These are phyloP conservation scores for Solanum piurae DNA, from an alignment of 257 asterid genomes.

Conservation along the genomic window DNA sequence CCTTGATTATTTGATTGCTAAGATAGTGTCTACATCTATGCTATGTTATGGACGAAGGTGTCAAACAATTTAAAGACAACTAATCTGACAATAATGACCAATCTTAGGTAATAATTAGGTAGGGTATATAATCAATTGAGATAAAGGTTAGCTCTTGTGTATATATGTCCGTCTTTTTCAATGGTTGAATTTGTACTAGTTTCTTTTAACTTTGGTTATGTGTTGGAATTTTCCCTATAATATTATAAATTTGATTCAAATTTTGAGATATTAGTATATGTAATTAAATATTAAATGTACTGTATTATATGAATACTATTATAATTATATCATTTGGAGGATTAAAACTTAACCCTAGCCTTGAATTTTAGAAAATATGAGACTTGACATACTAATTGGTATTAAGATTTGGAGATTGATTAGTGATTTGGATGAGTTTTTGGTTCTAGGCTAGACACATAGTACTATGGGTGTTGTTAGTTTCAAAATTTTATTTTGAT, in stretches of 20 bases:
- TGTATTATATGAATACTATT: not conserved
- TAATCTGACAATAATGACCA: not conserved
- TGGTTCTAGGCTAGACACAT: not conserved
- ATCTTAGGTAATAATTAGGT: not conserved
- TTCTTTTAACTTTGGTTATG: not conserved
- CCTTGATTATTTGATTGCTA: not conserved
- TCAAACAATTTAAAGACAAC: not conserved
- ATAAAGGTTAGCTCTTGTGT: not conserved
- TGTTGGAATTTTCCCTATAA: not conserved
- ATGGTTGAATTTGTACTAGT: not conserved
- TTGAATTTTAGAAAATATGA: not conserved
- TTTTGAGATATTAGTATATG: too few relatives aligned
- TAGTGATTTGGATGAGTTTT: not conserved
- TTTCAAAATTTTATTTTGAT: too few relatives aligned
- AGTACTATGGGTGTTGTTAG: not conserved
- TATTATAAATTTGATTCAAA: too few relatives aligned
- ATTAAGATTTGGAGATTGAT: not conserved
- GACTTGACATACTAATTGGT: not conserved
- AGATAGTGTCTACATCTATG: not conserved
- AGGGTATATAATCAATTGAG: not conserved
- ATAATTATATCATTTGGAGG: not conserved
- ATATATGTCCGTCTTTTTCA: too few relatives aligned
- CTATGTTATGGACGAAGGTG: not conserved
- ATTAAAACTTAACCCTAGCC: too few relatives aligned
- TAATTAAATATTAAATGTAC: too few relatives aligned